These are phyloP conservation scores for Acanthamoeba culbertsoni DNA, from an alignment of 208 protist genomes.

Conservation along the genomic window DNA sequence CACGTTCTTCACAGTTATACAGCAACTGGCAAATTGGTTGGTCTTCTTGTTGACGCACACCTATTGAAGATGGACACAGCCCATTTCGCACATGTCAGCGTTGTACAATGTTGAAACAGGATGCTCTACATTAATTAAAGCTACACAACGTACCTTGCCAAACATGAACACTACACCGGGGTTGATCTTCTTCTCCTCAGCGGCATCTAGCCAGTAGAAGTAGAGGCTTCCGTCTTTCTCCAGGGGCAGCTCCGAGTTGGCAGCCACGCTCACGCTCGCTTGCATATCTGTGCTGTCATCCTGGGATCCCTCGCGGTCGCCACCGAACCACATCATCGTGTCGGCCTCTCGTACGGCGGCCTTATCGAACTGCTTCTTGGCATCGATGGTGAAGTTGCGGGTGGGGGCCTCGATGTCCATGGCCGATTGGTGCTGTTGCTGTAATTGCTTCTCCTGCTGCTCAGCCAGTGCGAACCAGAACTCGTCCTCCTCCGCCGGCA, in stretches of 20 bases:
- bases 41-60: slow-evolving; percentile 25
- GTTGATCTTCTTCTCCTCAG: slow-evolving; percentile 20
- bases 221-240: slow-evolving; percentile 16
- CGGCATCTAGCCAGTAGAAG: slow-evolving; percentile 58
- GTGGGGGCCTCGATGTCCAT: not conserved
- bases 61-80: not conserved
- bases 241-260: not conserved
- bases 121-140: not conserved
- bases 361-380: not conserved
- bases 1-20: slow-evolving; percentile 18
- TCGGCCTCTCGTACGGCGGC: not conserved
- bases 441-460: not conserved
- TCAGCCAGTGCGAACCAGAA: not conserved
- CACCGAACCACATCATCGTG: not conserved
- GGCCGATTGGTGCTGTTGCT: not conserved
- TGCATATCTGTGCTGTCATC: not conserved
- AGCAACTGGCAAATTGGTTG: slow-evolving; percentile 46
- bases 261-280: not conserved
- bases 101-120: not conserved
- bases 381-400: not conserved
- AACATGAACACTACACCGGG: slow-evolving; percentile 58
- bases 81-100: not conserved
- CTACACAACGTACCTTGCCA: slow-evolving; percentile 19
- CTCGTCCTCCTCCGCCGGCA: not conserved
- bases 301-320: not conserved